Evolutionary conservation across 805 yeast genomes (phyloP).

Genomic region (Wickerhamiella sorbophila): DNA sequence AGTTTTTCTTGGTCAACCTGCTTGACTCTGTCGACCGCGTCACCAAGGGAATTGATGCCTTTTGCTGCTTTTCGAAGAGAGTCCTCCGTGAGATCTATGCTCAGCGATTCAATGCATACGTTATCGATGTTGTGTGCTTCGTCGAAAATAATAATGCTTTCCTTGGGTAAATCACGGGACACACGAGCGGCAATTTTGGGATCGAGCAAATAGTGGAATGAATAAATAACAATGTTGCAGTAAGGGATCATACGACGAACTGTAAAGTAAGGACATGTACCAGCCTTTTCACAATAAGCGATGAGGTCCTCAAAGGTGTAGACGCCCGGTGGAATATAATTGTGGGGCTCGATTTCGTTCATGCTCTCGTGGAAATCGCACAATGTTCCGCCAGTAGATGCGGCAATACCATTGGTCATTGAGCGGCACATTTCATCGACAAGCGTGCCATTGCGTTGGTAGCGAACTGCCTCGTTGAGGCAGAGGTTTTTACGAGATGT

Average conservation of each 20-base stretch:
- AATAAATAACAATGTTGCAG: constrained; percentile 88
- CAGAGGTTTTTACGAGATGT: constrained; percentile 92
- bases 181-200: constrained; percentile 97
- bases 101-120: constrained; percentile 91
- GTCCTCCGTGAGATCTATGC: constrained; percentile 85
- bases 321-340: constrained; percentile 83
- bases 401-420: constrained; percentile 82
- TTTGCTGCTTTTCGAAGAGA: constrained; percentile 70
- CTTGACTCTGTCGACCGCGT: constrained; percentile 74
- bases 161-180: constrained; percentile 79
- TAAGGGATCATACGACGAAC: constrained; percentile 91
- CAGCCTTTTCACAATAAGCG: constrained; percentile 60
- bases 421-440: constrained; percentile 96
- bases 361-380: constrained; percentile 89
- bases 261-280: constrained; percentile 91
- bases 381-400: constrained; percentile 44
- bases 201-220: constrained; percentile 89
- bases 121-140: constrained; percentile 98
- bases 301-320: constrained; percentile 80
- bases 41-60: constrained; percentile 70
- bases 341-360: constrained; percentile 72
- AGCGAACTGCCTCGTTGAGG: constrained; percentile 71
- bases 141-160: constrained; percentile 87
- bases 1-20: constrained; percentile 67
- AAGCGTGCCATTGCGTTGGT: constrained; percentile 77